Evolutionary conservation across 306 rosid species (phyloP).

Genomic region (Medicago truncatula): MtrunA17r5.0-ANR NC_053044.1:3666001-3666500

Average conservation of each 20-base stretch:
- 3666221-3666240: not conserved
- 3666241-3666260: slow-evolving; percentile 8
- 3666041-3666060: not conserved
- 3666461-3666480: slow-evolving; percentile 10
- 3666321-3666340: slow-evolving; percentile 4
- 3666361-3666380: slow-evolving; percentile 9
- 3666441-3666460: not conserved
- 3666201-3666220: not conserved
- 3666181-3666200: not conserved
- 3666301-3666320: slow-evolving; percentile 18
- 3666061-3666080: not conserved
- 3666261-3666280: slow-evolving; percentile 20
- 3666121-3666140: not conserved
- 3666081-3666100: not conserved
- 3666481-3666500: slow-evolving; percentile 24
- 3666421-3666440: slow-evolving; percentile 12
- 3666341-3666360: slow-evolving; percentile 24
- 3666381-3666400: not conserved
- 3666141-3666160: not conserved
- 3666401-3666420: slow-evolving; percentile 9
- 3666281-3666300: slow-evolving; percentile 8
- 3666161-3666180: not conserved
- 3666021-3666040: not conserved
- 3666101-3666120: too few species aligned
- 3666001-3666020: not conserved